phyloP scores from a whole-genome alignment of 805 yeast species.

The Torulaspora microellipsoides region DNA sequence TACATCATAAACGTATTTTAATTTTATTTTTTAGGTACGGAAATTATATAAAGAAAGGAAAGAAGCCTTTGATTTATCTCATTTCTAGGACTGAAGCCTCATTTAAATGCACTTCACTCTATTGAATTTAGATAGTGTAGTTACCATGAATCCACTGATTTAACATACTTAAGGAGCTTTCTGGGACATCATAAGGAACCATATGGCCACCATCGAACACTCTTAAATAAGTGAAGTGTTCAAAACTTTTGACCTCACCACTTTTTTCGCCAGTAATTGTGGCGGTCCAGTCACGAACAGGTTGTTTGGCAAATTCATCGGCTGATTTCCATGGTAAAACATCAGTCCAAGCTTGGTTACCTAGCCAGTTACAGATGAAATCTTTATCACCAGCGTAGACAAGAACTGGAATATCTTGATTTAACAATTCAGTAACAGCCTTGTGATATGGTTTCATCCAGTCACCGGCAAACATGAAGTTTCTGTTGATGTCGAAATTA shows the following conservation, averaged over 20 bases:
- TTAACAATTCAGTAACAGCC: constrained; percentile 66
- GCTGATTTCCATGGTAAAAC: constrained; percentile 62
- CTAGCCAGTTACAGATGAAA: constrained; percentile 95
- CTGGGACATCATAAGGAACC: constrained; percentile 92
- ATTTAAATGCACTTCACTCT: neutral
- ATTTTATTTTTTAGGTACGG: too few species aligned
- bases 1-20: too few species aligned
- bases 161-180: constrained; percentile 69
- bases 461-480: constrained; percentile 84
- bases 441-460: constrained; percentile 87
- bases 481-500: constrained; percentile 70
- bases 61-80: too few species aligned
- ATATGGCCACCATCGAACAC: constrained; percentile 91
- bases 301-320: constrained; percentile 47
- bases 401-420: constrained; percentile 71
- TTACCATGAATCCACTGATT: constrained; percentile 82
- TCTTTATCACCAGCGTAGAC: constrained; percentile 96
- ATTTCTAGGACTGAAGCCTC: too few species aligned
- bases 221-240: constrained; percentile 74
- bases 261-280: constrained; percentile 46
- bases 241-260: constrained; percentile 65
- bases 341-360: constrained; percentile 83
- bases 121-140: constrained; percentile 30
- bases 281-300: constrained; percentile 43
- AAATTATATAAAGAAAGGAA: too few species aligned